Percentiles rank a stretch among this genome's conserved stretches.
Conservation (phyloP, 2,329 filamentous ascomycete genomes). For the Apiospora koreana region DNA sequence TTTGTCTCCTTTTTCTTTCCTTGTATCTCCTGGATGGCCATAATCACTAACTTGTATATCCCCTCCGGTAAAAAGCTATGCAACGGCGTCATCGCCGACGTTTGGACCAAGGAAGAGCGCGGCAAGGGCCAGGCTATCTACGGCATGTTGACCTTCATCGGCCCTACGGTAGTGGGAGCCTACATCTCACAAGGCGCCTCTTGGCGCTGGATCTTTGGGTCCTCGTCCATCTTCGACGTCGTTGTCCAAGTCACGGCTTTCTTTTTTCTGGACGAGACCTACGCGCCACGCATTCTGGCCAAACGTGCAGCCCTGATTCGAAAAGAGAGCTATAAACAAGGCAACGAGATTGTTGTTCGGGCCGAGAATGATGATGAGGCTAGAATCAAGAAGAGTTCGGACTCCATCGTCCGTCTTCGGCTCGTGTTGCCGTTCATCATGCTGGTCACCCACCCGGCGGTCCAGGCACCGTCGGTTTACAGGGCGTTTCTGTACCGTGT, state of each 20-base stretch:
- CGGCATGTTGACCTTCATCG: constrained; percentile 36
- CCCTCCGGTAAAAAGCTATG: constrained; percentile 46
- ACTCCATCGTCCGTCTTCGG: constrained; percentile 32
- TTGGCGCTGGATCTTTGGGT: constrained; percentile 50
- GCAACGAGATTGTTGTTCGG: constrained; percentile 25
- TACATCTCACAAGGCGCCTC: constrained; percentile 40
- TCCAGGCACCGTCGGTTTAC: constrained; percentile 45
- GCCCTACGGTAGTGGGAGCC: constrained; percentile 36
- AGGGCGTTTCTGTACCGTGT: constrained; percentile 47
- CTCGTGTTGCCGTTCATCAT: constrained; percentile 46
- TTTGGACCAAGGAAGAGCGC: constrained; percentile 41
- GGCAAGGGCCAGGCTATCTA: constrained; percentile 44
- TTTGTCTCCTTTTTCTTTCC: not conserved
- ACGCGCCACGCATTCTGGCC: constrained; percentile 40
- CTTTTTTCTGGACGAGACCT: constrained; percentile 45
- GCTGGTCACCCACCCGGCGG: constrained; percentile 45
- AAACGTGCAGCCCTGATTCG: constrained; percentile 31
- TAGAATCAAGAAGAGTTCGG: constrained; percentile 29
- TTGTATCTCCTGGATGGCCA: no score
- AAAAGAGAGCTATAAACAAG: constrained; percentile 42
- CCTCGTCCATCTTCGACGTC: constrained; percentile 38
- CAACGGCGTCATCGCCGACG: constrained; percentile 40
- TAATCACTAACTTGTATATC: constrained; percentile 42
- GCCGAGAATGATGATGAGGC: constrained; percentile 27
- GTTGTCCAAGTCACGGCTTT: constrained; percentile 35